Base-by-base conservation (phyloP, 2,329 filamentous ascomycete species). In the Beauveria medogensis region DNA sequence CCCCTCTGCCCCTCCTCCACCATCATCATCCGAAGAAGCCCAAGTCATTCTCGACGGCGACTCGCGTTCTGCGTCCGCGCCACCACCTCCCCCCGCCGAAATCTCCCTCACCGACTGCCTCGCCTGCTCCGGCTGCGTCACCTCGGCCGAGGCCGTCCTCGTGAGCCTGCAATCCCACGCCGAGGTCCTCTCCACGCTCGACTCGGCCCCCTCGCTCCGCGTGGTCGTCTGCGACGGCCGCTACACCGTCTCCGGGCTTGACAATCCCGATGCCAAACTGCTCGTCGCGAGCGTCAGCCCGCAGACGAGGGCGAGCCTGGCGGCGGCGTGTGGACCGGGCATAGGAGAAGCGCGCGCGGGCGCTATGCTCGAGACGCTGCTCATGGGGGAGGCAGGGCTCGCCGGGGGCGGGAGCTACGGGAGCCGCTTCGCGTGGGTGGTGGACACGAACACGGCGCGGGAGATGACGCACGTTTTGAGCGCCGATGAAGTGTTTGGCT, bases 81-180 rank as follows among this genome's bases (percentile, higher is more conserved):
- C 9, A 71, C 79, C 56, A 75, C 85, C 64, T 56, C 82, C 86
- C 3, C 90, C 92, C 1, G 92, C 93, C 7, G 87, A 96, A 71
- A 97, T 99, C 68, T 97, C 92, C 54, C 84, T 99, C 63, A 97
- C 94, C 7, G 94, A 99, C 75, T 99, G 94, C 70, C 87, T 99
- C 55, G 94, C 94, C 57, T 99, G 94, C 75, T 97, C 94, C 10
- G 94, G 94, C 58, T 99, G 94, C 73, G 94, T 99, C 56, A 99
- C 94, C 22, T 96, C 92, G 6, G 94, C 94, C 52, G 94, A 99
- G 77, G 94, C 94, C 18, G 91, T 99, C n/a, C 84, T 99, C 47
- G 92, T 99, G 56, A 94, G 90, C 62, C 77, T 99, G 59, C 94
- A 99, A 75, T 96, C 91, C 66, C 94, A 99, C 74, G 85, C 87